phyloP scores from a whole-genome alignment of 73 alveolate species.

The Symbiodinium pilosum region DNA sequence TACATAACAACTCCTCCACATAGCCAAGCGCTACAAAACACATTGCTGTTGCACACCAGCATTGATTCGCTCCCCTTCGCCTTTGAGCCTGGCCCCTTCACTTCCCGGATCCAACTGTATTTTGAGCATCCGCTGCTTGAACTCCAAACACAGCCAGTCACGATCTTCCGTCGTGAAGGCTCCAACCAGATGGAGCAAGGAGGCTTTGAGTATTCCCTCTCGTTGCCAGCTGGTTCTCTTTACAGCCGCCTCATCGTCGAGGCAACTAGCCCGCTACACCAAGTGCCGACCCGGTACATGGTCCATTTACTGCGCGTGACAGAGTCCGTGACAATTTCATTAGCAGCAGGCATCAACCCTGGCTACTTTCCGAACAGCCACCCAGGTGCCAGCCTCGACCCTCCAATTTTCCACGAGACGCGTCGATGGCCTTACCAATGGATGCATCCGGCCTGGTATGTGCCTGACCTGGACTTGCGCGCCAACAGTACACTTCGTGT shows the following conservation, averaged over 20 bases:
- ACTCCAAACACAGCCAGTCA: background rate
- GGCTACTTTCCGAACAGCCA: background rate
- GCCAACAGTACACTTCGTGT: background rate
- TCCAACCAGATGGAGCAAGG: background rate
- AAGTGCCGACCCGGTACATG: background rate
- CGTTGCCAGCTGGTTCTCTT: background rate
- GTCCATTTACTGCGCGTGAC: background rate
- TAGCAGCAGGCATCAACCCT: background rate
- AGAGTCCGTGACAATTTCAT: background rate
- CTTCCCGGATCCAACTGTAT: background rate
- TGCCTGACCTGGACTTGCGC: background rate
- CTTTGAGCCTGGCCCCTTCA: constrained; percentile 5
- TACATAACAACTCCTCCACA: background rate
- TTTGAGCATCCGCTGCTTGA: constrained; percentile 3
- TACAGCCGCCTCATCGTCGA: background rate
- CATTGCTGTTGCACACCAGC: background rate
- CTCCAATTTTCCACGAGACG: background rate
- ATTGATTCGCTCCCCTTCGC: background rate
- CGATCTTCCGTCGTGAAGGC: background rate
- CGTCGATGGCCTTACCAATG: background rate
- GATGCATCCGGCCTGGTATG: background rate
- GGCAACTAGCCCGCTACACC: background rate
- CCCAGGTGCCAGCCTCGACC: background rate
- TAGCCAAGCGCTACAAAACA: background rate
- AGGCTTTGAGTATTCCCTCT: background rate